phyloP scores from a whole-genome alignment of 2,329 filamentous ascomycete genomes.

The Drechslera avenae region DNA sequence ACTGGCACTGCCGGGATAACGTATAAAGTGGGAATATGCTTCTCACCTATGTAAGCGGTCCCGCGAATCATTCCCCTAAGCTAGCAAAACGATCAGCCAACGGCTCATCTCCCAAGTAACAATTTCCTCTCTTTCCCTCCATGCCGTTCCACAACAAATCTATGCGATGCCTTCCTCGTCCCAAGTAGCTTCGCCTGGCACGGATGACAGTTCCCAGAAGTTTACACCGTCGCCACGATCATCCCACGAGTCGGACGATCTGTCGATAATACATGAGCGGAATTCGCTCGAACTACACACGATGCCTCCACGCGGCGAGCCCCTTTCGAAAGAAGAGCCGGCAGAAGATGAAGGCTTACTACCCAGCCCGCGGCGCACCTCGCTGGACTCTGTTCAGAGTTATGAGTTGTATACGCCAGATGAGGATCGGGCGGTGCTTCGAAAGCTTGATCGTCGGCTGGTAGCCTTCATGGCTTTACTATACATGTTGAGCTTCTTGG shows the following conservation, averaged over 20 bases:
- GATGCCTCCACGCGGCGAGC: slow-evolving; percentile 21
- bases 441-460: slow-evolving; percentile 76
- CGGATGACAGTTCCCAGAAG: slow-evolving; percentile 25
- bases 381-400: slow-evolving; percentile 45
- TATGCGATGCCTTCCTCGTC: slow-evolving; percentile 20
- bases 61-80: too few relatives aligned
- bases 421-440: slow-evolving; percentile 73
- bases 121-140: background rate
- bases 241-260: slow-evolving; percentile 17
- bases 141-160: slow-evolving; percentile 4
- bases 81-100: too few relatives aligned
- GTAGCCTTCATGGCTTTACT: slow-evolving; percentile 81
- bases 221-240: slow-evolving; percentile 33
- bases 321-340: slow-evolving; percentile 8
- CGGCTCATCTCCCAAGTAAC: slow-evolving; percentile 4
- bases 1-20: background rate
- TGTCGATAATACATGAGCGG: slow-evolving; percentile 15
- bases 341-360: slow-evolving; percentile 36
- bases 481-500: slow-evolving; percentile 84
- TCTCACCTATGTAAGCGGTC: too few relatives aligned
- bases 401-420: slow-evolving; percentile 65
- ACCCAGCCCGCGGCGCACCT: slow-evolving; percentile 24
- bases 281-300: slow-evolving; percentile 35
- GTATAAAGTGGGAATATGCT: background rate
- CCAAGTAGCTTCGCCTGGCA: slow-evolving; percentile 26